phyloP scores from a whole-genome alignment of 306 rosid species.

The Lotus japonicus region DNA sequence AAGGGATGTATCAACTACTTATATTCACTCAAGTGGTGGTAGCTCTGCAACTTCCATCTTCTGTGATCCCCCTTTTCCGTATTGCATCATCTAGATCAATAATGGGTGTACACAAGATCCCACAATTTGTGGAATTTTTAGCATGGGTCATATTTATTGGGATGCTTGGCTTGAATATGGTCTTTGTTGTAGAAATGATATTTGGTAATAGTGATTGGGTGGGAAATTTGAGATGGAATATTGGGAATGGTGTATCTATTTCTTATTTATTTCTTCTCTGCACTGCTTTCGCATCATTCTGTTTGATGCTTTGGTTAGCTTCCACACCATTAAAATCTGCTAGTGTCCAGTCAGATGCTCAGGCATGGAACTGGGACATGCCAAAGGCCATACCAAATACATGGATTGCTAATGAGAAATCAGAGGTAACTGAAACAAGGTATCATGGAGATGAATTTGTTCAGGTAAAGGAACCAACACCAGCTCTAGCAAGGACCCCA shows the following conservation, averaged over 20 bases:
- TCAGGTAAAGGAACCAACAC: slow-evolving; percentile 34
- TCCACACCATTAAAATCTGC: slow-evolving; percentile 84
- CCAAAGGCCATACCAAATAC: slow-evolving; percentile 30
- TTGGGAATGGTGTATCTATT: slow-evolving; percentile 45
- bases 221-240: slow-evolving; percentile 55
- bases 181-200: slow-evolving; percentile 74
- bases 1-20: slow-evolving; percentile 84
- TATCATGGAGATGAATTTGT: slow-evolving; percentile 37
- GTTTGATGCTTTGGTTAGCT: slow-evolving; percentile 80
- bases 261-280: slow-evolving; percentile 50
- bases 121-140: slow-evolving; percentile 65
- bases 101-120: slow-evolving; percentile 74
- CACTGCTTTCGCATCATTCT: slow-evolving; percentile 56
- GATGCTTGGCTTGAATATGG: slow-evolving; percentile 68
- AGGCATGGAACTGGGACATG: slow-evolving; percentile 41
- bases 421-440: slow-evolving; percentile 33
- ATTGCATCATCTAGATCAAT: slow-evolving; percentile 74
- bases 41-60: slow-evolving; percentile 83
- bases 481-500: slow-evolving; percentile 24
- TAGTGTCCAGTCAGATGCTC: slow-evolving; percentile 43
- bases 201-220: slow-evolving; percentile 91
- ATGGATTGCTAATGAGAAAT: slow-evolving; percentile 16
- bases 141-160: slow-evolving; percentile 57
- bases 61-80: slow-evolving; percentile 87
- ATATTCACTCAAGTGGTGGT: slow-evolving; percentile 72